Evolutionary conservation across 345 rosid species (phyloP).

Genomic region (Acer saccharum): DNA sequence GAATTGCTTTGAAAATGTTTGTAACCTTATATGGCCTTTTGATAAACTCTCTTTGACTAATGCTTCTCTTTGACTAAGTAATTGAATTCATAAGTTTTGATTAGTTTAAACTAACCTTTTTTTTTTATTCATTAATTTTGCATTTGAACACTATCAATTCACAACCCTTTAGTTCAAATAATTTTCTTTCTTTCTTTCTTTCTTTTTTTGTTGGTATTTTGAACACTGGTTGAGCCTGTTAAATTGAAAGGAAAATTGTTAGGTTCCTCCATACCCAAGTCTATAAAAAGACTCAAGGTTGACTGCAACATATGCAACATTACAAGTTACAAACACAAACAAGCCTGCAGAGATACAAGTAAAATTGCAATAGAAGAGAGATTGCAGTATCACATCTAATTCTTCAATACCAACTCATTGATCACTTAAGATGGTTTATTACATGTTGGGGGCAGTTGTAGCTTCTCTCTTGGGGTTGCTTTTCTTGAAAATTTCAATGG

Average conservation of each 20-base stretch:
- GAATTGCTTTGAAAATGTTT: neutral
- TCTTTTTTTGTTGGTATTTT: neutral
- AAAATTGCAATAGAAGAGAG: too few species aligned
- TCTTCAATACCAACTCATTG: neutral
- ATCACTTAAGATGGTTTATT: conserved; percentile 6
- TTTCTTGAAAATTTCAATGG: conserved; percentile 2
- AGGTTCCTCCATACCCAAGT: neutral
- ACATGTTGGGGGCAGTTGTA: conserved; percentile 1
- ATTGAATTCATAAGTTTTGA: neutral
- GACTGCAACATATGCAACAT: neutral
- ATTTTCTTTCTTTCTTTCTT: too few species aligned
- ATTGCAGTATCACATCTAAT: neutral
- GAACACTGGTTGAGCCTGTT: neutral
- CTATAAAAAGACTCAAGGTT: neutral
- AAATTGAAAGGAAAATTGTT: neutral
- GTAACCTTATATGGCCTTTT: neutral
- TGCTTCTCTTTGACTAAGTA: neutral
- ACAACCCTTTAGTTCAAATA: neutral
- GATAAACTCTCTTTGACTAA: neutral
- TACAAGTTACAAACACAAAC: neutral
- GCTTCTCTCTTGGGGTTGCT: neutral
- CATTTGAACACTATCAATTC: neutral
- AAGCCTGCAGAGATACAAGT: conserved; percentile 1
- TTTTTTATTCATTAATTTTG: neutral
- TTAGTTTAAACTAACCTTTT: too few species aligned